A percentile compares a stretch with the other conserved stretches of the same genome.
Conservation (phyloP, 2,329 filamentous ascomycete genomes). For the Leptosphaerulina australis region DNA sequence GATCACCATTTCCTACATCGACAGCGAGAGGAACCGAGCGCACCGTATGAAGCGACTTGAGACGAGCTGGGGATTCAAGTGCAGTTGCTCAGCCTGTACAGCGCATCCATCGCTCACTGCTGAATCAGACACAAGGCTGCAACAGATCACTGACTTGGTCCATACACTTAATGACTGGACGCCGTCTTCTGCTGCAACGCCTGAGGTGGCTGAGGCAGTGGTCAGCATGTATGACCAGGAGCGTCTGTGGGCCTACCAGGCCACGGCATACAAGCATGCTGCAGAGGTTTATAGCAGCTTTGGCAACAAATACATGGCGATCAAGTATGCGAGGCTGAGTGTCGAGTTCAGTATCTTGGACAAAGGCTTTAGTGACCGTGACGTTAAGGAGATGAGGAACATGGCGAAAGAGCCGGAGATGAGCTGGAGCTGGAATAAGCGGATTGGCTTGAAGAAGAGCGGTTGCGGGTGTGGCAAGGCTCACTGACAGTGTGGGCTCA, state of each 20-base stretch:
- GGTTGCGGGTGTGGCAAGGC: conserved; percentile 31
- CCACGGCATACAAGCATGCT: conserved; percentile 48
- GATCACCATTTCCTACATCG: conserved; percentile 53
- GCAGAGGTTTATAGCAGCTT: conserved; percentile 50
- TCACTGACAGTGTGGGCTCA: conserved; percentile 15
- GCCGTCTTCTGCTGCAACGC: conserved; percentile 29
- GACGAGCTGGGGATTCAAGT: conserved; percentile 50
- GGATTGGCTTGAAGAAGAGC: conserved; percentile 29
- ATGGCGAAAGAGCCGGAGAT: conserved; percentile 36
- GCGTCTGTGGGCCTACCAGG: conserved; percentile 45
- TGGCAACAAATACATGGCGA: conserved; percentile 36
- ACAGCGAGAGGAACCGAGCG: conserved; percentile 41
- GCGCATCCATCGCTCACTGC: conserved; percentile 31
- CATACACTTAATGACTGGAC: conserved; percentile 40
- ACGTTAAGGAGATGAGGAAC: conserved; percentile 36
- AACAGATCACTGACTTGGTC: conserved; percentile 42
- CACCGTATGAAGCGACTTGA: conserved; percentile 42
- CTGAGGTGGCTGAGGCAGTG: conserved; percentile 44
- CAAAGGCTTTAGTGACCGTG: conserved; percentile 37
- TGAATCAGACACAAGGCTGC: conserved; percentile 45
- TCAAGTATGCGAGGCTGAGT: conserved; percentile 39
- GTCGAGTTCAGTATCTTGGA: conserved; percentile 38
- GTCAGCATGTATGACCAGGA: conserved; percentile 48
- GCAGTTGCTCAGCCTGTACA: conserved; percentile 48
- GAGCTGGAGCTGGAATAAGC: conserved; percentile 46